Evolutionary conservation across 768 basidiomycete species (phyloP), one percentile per base, ranked within the genome.

Genomic region (Kwoniella sp.): DNA sequence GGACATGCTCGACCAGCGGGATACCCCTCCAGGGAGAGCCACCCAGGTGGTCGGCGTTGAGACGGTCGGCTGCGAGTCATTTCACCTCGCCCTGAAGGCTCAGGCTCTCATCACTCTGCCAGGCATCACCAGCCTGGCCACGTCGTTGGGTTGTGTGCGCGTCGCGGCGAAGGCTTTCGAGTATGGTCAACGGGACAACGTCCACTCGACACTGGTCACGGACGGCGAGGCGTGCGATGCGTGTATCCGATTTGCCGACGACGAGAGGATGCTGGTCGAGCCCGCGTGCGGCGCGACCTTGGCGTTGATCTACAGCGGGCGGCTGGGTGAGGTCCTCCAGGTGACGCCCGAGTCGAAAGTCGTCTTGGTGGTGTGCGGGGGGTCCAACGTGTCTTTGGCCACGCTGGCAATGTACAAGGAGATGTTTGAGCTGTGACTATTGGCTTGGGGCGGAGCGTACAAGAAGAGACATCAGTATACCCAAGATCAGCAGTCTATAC

Each of bases 81-180:
- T 67, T 10, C 25, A 60, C 31, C 22, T 37, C n/a, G 49, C 65
- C 25, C 28, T 67, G 14, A 25, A 36, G 25, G 48, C 59, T 5
- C 31, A 40, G 12, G 26, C 54, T 37, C 44, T 60, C 19, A 42
- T 66, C 34, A 58, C 63, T 15, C 34, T 70, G 8, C 59, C 66
- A 2, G 65, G 51, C 4, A 70, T 70, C 32, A 67, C 63, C 8
- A 62, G 59, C 3, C 46, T 68, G 19, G 69, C 69, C 0, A 67
- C 63, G 11, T 65, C 66, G 3, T 50, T 70, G 22, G 69, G 69
- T 15, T 67, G 66, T 9, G 47, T 42, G 0, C 32, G 39, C 9
- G 55, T 65, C 43, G 53, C 54, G 5, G 7, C 41, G 28, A 31
- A 38, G 38, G 60, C 64, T 3, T 57, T 65, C 29, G 52, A 56